Conservation (phyloP, 2,329 filamentous ascomycete genomes). For the Neonectria faginata region DNA sequence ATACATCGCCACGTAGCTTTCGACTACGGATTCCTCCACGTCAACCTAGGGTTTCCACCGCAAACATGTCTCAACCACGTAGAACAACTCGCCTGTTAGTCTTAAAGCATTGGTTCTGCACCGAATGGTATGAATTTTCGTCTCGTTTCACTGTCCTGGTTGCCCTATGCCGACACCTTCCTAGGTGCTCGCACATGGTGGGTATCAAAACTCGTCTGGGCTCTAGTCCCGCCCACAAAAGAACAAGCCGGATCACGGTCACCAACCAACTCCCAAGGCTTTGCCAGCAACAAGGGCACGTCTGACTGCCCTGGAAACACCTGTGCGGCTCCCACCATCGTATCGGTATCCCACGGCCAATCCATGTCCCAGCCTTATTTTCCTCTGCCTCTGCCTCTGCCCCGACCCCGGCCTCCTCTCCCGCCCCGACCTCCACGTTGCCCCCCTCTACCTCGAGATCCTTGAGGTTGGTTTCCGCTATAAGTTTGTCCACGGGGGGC, state of each 20-base stretch:
- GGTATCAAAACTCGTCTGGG: constrained; percentile 39
- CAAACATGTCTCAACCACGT: constrained; percentile 17
- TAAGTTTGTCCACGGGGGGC: constrained; percentile 29
- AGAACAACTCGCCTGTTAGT: constrained; percentile 10
- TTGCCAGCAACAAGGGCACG: constrained; percentile 22
- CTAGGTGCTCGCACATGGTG: constrained; percentile 31
- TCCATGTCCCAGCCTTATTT: constrained; percentile 35
- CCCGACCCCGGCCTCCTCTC: constrained; percentile 43
- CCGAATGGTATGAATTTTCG: constrained; percentile 12
- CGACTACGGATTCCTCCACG: constrained; percentile 13
- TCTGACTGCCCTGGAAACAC: constrained; percentile 24
- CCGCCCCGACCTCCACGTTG: constrained; percentile 40
- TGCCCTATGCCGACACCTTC: constrained; percentile 23
- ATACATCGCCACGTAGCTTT: constrained; percentile 27
- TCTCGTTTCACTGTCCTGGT: constrained; percentile 33
- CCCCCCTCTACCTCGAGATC: constrained; percentile 34
- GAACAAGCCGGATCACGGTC: constrained; percentile 27
- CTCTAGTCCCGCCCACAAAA: constrained; percentile 33
- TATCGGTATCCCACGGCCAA: constrained; percentile 15
- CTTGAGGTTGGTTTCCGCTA: constrained; percentile 35
- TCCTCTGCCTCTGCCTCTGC: constrained; percentile 46
- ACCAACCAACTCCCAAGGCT: constrained; percentile 37
- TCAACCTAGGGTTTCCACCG: constrained; percentile 12
- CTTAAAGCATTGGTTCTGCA: constrained; percentile 19
- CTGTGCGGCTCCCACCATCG: constrained; percentile 3